Percentiles rank a stretch among this genome's conserved stretches.
Conservation (phyloP, 768 basidiomycete species). For the Floccularia luteovirens region DNA sequence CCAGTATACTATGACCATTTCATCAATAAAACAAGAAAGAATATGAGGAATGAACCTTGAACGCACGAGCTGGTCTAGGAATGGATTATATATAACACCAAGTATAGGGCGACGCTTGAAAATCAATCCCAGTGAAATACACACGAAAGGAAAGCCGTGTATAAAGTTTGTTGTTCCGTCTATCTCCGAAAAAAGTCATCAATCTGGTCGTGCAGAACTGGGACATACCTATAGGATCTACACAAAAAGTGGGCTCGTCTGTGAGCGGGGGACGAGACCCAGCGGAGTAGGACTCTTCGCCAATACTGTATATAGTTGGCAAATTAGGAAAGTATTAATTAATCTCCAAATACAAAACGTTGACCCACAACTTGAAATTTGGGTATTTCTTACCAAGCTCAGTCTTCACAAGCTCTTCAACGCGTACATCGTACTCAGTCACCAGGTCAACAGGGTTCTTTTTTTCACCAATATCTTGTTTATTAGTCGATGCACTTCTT, state of each 20-base stretch:
- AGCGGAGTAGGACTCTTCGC: conserved; percentile 86
- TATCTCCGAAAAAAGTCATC: conserved; percentile 14
- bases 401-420: conserved; percentile 77
- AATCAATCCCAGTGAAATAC: conserved; percentile 88
- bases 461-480: conserved; percentile 71
- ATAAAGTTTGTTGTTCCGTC: conserved; percentile 89
- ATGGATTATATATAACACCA: conserved; percentile 92
- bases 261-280: conserved; percentile 66
- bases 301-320: conserved; percentile 49
- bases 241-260: conserved; percentile 90
- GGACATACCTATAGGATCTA: conserved; percentile 82
- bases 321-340: background rate
- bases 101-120: conserved; percentile 75
- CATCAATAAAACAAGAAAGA: background rate
- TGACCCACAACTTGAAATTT: conserved; percentile 71
- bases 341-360: background rate
- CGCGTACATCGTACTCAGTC: conserved; percentile 89
- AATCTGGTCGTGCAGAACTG: background rate
- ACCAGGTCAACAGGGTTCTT: conserved; percentile 94
- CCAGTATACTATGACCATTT: conserved; percentile 56
- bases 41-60: background rate
- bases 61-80: conserved; percentile 73
- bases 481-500: conserved; percentile 36
- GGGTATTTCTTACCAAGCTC: conserved; percentile 65
- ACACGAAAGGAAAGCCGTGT: conserved; percentile 80